Percentiles rank a stretch among this genome's conserved stretches.
phyloP scores from a whole-genome alignment of 192 early-diverging fungal species.

The Cetraspora pellucida region DNA sequence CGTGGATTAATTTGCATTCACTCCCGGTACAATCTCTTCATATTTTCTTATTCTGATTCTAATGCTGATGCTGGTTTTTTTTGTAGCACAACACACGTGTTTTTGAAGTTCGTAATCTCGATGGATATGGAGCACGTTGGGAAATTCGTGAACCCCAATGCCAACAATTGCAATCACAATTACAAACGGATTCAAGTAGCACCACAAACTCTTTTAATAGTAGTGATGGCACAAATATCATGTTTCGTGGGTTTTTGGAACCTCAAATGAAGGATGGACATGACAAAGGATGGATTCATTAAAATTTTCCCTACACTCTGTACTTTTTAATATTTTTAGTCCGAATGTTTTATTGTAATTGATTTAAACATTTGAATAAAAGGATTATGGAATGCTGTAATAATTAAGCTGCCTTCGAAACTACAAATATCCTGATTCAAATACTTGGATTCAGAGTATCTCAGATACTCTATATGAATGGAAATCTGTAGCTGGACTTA shows the following conservation, averaged over 20 bases:
- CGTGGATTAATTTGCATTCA: constrained; percentile 41
- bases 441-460: no score
- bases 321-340: no score
- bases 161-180: not conserved
- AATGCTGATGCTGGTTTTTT: not conserved
- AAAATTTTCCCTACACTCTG: not conserved
- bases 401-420: no score
- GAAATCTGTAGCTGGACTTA: no score
- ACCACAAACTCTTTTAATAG: not conserved
- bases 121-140: constrained; percentile 39
- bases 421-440: no score
- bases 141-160: constrained; percentile 1
- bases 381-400: no score
- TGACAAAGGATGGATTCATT: constrained; percentile 37
- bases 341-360: no score
- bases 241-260: constrained; percentile 40
- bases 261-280: constrained; percentile 39
- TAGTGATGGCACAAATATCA: not conserved
- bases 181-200: not conserved
- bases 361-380: no score
- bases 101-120: constrained; percentile 32
- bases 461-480: no score
- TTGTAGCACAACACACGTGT: constrained; percentile 34
- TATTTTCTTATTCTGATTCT: not conserved
- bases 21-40: constrained; percentile 30